These are phyloP conservation scores for Starmerella sirachaensis DNA, from an alignment of 805 yeast species.

Conservation along the genomic window DNA sequence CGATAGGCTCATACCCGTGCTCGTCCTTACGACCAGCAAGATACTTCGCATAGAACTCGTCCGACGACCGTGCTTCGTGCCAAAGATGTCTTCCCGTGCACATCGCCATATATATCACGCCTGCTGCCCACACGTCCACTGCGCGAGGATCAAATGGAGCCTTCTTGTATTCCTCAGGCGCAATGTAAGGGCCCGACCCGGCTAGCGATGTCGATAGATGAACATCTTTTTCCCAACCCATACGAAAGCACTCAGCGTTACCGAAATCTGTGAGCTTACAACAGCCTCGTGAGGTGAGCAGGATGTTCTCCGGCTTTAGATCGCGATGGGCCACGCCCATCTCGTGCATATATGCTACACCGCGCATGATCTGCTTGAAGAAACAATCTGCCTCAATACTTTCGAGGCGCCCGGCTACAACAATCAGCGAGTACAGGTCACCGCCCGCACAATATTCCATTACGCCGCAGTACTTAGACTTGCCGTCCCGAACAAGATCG, in stretches of 20 bases:
- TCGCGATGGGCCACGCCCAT: constrained; percentile 92
- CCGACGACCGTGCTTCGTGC: constrained; percentile 64
- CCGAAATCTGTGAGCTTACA: constrained; percentile 76
- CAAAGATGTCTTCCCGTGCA: constrained; percentile 86
- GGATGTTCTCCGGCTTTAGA: constrained; percentile 75
- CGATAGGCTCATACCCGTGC: constrained; percentile 85
- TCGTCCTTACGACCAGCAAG: constrained; percentile 65
- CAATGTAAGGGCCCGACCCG: constrained; percentile 82
- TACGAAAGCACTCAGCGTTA: constrained; percentile 74
- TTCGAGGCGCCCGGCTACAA: constrained; percentile 41
- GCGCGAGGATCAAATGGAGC: constrained; percentile 57
- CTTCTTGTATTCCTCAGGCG: constrained; percentile 68
- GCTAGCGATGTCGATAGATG: constrained; percentile 56
- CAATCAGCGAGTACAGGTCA: constrained; percentile 52
- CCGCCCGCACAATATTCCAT: constrained; percentile 94
- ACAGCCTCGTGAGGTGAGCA: constrained; percentile 52
- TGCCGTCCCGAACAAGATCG: constrained; percentile 62
- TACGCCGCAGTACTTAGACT: constrained; percentile 65
- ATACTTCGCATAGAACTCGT: constrained; percentile 67
- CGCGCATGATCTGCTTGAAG: constrained; percentile 71
- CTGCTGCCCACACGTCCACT: constrained; percentile 82
- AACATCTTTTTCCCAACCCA: constrained; percentile 69
- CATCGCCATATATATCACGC: constrained; percentile 65
- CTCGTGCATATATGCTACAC: constrained; percentile 70
- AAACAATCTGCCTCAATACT: constrained; percentile 73